Evolutionary conservation across 768 basidiomycete genomes (phyloP), one percentile per base, ranked within the genome.

Genomic region (Leucogyrophana mollusca): DNA sequence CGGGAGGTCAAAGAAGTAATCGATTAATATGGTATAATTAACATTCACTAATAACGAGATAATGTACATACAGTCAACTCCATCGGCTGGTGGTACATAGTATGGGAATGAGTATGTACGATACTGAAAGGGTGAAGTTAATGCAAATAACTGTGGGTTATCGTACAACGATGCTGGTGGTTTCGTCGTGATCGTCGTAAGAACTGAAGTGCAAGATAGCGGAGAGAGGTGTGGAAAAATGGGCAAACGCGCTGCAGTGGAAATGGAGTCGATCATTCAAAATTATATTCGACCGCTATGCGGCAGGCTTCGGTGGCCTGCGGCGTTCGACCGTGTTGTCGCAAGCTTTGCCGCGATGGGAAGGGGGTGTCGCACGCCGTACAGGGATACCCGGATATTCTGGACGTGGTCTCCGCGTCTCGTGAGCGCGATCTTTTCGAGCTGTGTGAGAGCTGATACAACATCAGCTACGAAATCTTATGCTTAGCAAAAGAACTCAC

Each of bases 281-380:
- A 79, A 18, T 79, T 78, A 63, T 90, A 90, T 52, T 83, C 80
- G 57, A 88, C 87, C 9, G 87, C 87, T 42, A 76, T 76, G 47
- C 75, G 77, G 57, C 87, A 90, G 6, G 87, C 87, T 57, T 87
- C 84, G 57, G 77, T 78, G n/a, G 72, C 68, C 22, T 69, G 62
- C 9, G 73, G 57, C n/a, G 73, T 67, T 33, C 57, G 68, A 17
- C 82, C 86, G 57, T 90, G 87, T 51, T 76, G 77, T 43, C 74
- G 75, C 10, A 90, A 74, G 55, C 74, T 67, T 44, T 81, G 74
- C n/a, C 62, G 73, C 9, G 81, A 77, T 39, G 75, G 62, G 59
- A 90, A 89, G 50, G 71, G 76, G 18, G 79, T 70, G 57, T 90
- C 86, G 59, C 87, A 90, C 8, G 87, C 87, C 21, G 87, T 78